Evolutionary conservation across 768 basidiomycete genomes (phyloP).

Genomic region (Boletus speciosus): DNA sequence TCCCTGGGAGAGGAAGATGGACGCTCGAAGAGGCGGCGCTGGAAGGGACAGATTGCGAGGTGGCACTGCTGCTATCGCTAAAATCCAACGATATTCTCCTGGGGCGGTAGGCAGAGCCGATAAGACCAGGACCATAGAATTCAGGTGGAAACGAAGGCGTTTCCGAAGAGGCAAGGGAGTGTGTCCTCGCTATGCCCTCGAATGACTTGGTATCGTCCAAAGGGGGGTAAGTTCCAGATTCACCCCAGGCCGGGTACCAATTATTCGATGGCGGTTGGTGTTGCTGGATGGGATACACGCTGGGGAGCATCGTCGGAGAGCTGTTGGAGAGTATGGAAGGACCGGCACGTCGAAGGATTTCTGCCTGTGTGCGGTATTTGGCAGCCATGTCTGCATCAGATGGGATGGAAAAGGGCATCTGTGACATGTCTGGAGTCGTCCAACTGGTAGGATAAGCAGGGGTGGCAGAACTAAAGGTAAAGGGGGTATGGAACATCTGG

Average conservation of each 20-base stretch:
- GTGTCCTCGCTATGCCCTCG: conserved; percentile 17
- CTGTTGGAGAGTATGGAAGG: conserved; percentile 6
- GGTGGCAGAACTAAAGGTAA: conserved; percentile 26
- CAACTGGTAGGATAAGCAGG: conserved; percentile 17
- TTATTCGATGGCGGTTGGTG: conserved; percentile 11
- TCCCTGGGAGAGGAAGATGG: conserved; percentile 43
- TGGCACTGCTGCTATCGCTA: conserved; percentile 44
- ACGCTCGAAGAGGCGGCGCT: conserved; percentile 51
- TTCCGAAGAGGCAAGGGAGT: conserved; percentile 23
- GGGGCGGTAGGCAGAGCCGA: conserved; percentile 29
- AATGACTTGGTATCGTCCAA: conserved; percentile 30
- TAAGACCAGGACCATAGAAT: conserved; percentile 12
- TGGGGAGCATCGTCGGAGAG: conserved; percentile 7
- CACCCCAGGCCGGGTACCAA: conserved; percentile 30
- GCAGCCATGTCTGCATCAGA: conserved; percentile 40
- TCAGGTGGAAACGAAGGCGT: conserved; percentile 21
- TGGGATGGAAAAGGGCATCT: conserved; percentile 18
- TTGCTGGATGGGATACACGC: conserved; percentile 19
- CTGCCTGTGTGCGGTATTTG: conserved; percentile 47
- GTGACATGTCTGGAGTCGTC: conserved; percentile 18
- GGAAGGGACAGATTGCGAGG: conserved; percentile 45
- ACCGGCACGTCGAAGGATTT: conserved; percentile 38
- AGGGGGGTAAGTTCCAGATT: conserved; percentile 18
- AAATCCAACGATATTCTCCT: conserved; percentile 36
- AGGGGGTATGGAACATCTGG: conserved; percentile 31